phyloP scores from a whole-genome alignment of 2,329 filamentous ascomycete species.

The Colletotrichum godetiae region DNA sequence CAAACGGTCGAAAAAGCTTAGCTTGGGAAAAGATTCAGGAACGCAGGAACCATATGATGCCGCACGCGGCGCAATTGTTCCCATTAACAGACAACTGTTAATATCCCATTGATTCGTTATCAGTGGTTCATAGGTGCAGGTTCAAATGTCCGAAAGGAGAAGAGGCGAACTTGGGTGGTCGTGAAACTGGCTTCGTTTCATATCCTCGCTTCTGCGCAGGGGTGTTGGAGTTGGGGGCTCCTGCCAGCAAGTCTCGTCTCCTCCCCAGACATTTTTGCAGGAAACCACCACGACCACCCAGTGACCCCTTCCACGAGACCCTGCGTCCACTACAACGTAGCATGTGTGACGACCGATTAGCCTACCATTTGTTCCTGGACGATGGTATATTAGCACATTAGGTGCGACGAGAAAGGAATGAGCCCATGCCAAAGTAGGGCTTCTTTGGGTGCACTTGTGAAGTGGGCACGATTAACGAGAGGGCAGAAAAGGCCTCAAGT shows the following conservation, averaged over 20 bases:
- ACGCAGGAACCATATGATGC: conserved; percentile 30
- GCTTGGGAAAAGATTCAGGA: not conserved
- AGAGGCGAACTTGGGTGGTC: conserved; percentile 26
- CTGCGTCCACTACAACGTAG: conserved; percentile 23
- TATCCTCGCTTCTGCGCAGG: conserved; percentile 20
- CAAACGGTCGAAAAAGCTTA: conserved; percentile 34
- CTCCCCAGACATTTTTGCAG: not conserved
- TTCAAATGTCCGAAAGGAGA: conserved; percentile 32
- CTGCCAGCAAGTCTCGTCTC: not conserved
- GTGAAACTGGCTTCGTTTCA: conserved; percentile 35
- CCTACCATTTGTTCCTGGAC: not conserved
- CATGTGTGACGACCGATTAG: conserved; percentile 15
- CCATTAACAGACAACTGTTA: conserved; percentile 16
- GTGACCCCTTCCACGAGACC: conserved; percentile 12
- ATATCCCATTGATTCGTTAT: conserved; percentile 28
- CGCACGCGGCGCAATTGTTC: conserved; percentile 4
- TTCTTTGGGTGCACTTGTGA: not conserved
- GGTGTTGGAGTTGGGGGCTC: not conserved
- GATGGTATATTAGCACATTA: not conserved
- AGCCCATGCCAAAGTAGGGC: not conserved
- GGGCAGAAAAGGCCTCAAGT: conserved; percentile 12
- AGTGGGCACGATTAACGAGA: conserved; percentile 12
- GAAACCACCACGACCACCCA: not conserved
- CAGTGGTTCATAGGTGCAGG: conserved; percentile 14
- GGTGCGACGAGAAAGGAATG: not conserved